Conservation (phyloP, 2,329 filamentous ascomycete species). For the Rhynchosporium secalis region DNA sequence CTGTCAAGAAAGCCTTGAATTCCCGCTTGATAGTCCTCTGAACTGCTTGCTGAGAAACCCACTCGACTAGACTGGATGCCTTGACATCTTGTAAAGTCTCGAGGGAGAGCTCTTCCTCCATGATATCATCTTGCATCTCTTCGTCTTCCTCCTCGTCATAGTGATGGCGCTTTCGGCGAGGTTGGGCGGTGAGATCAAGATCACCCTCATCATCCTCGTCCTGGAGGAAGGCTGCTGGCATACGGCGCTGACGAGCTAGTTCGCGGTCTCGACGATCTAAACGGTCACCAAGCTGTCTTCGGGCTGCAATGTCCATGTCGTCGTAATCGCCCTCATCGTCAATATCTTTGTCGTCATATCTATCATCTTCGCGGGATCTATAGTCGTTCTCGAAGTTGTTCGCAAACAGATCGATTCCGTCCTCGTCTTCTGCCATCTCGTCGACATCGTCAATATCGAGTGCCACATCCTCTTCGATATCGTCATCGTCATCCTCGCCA, state of each 20-base stretch:
- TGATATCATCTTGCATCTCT: constrained; percentile 87
- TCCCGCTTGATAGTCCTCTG: constrained; percentile 92
- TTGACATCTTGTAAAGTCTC: constrained; percentile 93
- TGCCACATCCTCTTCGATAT: constrained; percentile 70
- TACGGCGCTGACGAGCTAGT: constrained; percentile 63
- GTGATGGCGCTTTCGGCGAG: constrained; percentile 78
- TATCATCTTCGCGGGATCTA: constrained; percentile 63
- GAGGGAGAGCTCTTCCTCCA: constrained; percentile 92
- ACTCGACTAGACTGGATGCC: constrained; percentile 88
- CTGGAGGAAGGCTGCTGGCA: constrained; percentile 72
- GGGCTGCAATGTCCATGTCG: constrained; percentile 63
- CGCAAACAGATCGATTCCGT: constrained; percentile 76
- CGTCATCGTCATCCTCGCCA: constrained; percentile 67
- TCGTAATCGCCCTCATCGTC: constrained; percentile 79
- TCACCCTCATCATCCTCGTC: constrained; percentile 81
- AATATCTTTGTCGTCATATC: constrained; percentile 69
- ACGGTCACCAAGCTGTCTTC: constrained; percentile 70
- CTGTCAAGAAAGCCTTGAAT: constrained; percentile 96
- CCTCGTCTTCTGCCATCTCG: constrained; percentile 78
- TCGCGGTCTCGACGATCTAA: constrained; percentile 74
- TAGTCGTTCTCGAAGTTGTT: constrained; percentile 74
- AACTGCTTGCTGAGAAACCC: constrained; percentile 87
- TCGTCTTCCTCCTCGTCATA: constrained; percentile 96
- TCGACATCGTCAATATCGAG: constrained; percentile 77
- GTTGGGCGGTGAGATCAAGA: constrained; percentile 81